phyloP scores from a whole-genome alignment of 2,329 filamentous ascomycete genomes.

The Talaromyces sp. region DNA sequence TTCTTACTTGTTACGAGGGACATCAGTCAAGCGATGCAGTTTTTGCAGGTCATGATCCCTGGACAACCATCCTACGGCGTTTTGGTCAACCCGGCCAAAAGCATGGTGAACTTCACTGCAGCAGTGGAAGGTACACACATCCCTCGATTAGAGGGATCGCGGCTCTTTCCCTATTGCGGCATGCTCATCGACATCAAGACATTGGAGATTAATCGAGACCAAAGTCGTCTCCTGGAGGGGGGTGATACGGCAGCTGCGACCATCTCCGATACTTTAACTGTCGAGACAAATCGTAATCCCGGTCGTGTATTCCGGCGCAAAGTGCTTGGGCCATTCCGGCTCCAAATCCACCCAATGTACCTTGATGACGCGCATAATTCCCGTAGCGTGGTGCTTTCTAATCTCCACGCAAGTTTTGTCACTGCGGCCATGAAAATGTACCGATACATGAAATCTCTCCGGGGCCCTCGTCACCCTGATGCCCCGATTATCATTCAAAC shows the following conservation, averaged over 20 bases:
- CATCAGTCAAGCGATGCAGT: slow-evolving; percentile 65
- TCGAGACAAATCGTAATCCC: slow-evolving; percentile 72
- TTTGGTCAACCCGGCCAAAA: slow-evolving; percentile 74
- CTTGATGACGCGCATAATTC: slow-evolving; percentile 71
- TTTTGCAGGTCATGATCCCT: slow-evolving; percentile 77
- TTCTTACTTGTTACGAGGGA: slow-evolving; percentile 85
- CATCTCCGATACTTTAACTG: slow-evolving; percentile 72
- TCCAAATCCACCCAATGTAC: slow-evolving; percentile 69
- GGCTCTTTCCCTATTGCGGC: slow-evolving; percentile 84
- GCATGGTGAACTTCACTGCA: slow-evolving; percentile 79
- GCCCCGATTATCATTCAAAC: slow-evolving; percentile 65
- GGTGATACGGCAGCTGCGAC: slow-evolving; percentile 56
- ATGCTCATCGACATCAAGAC: slow-evolving; percentile 73
- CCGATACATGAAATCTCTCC: slow-evolving; percentile 63
- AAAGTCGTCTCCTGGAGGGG: slow-evolving; percentile 52
- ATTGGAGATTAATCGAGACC: slow-evolving; percentile 73
- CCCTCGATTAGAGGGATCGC: slow-evolving; percentile 49
- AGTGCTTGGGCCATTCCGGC: slow-evolving; percentile 73
- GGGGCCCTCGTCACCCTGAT: slow-evolving; percentile 55
- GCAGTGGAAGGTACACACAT: slow-evolving; percentile 58
- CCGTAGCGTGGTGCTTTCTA: slow-evolving; percentile 67
- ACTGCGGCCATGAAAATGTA: slow-evolving; percentile 78
- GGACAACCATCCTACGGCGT: slow-evolving; percentile 82
- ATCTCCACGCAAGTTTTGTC: slow-evolving; percentile 72
- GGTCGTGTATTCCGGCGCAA: slow-evolving; percentile 82